Evolutionary conservation across 140 eudicot species (phyloP), one percentile per base, ranked within the genome.

Genomic region (Erigeron philadelphicus): DNA sequence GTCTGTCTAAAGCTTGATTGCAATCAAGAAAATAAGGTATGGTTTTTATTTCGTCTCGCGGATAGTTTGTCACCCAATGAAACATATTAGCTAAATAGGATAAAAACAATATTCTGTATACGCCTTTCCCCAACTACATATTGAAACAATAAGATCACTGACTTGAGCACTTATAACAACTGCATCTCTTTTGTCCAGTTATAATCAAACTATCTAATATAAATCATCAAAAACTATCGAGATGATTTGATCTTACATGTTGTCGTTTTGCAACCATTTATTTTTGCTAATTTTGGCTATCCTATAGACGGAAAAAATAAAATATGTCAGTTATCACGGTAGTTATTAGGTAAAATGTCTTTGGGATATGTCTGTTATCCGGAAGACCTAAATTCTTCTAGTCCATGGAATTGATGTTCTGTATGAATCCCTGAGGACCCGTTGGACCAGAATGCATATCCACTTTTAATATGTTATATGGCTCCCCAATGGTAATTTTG

Each of bases 1-100:
- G 82, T 90, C 60, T 90, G 85, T 60, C 68, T 87, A 53, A 90
- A 90, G 82, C 88, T 90, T 9, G 97, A 90, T 43, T 90, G 97
- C 81, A 87, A 90, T 80, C 81, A 84, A 77, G 93, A 90, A 10
- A 90, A 87, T 83, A 90, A 69, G 97, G 97, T 90, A 54, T 19
- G 38, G 21, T 71, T 67, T 9, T 53, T 16, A 43, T 40, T 60
- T 62, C 9, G 25, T 60, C 11, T 7, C 54, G 3, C 12, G 1
- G 19, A 40, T 18, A 2, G 13, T 69, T 43, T 23, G 69, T 66
- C 23, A 41, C 46, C 31, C 58, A 41, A 47, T 8, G 3, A 11
- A 61, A 38, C 21, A 62, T 64, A 53, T 69, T 13, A 12, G 43
- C 18, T 54, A 40, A 41, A 58, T 23, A 46, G 40, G 31, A 43